Evolutionary conservation across 108 stramenopile genomes (phyloP).

Genomic region (Licmophora abbreviata): DNA sequence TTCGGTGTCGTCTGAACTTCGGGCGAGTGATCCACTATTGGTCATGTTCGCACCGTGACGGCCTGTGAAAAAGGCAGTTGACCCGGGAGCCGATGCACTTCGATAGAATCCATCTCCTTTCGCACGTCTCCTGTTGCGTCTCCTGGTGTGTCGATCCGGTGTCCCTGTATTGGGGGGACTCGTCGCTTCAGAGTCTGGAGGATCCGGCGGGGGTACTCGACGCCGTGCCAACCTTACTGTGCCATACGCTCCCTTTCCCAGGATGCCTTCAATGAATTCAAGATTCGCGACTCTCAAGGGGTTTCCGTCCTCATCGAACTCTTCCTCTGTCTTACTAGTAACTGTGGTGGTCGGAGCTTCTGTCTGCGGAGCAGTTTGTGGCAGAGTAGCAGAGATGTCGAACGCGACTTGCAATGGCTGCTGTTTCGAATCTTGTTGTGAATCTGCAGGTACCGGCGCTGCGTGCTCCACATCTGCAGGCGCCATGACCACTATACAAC

Average conservation of each 20-base stretch:
- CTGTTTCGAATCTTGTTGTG: no score
- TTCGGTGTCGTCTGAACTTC: no score
- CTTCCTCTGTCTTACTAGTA: conserved; percentile 13
- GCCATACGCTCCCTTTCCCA: conserved; percentile 67
- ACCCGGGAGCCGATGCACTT: conserved; percentile 1
- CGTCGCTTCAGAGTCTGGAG: background rate
- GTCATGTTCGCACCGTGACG: no score
- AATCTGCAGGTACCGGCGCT: no score
- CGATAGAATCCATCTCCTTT: background rate
- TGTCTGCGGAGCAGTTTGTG: no score
- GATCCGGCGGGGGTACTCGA: background rate
- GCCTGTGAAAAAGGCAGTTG: conserved; percentile 2
- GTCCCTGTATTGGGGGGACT: background rate
- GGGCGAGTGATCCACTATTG: background rate
- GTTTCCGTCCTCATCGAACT: conserved; percentile 42
- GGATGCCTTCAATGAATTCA: conserved; percentile 44
- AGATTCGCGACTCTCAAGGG: conserved; percentile 51
- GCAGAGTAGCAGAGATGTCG: no score
- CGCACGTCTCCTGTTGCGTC: background rate
- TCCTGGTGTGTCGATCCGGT: background rate
- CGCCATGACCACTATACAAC: no score
- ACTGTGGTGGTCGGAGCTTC: background rate
- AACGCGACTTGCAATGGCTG: no score
- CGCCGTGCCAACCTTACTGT: conserved; percentile 62
- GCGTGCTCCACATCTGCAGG: no score